A percentile compares a stretch with the other conserved stretches of the same genome.
Conservation (phyloP, 1,284 basidiomycete genomes). For the Amylostereum chailletii region DNA sequence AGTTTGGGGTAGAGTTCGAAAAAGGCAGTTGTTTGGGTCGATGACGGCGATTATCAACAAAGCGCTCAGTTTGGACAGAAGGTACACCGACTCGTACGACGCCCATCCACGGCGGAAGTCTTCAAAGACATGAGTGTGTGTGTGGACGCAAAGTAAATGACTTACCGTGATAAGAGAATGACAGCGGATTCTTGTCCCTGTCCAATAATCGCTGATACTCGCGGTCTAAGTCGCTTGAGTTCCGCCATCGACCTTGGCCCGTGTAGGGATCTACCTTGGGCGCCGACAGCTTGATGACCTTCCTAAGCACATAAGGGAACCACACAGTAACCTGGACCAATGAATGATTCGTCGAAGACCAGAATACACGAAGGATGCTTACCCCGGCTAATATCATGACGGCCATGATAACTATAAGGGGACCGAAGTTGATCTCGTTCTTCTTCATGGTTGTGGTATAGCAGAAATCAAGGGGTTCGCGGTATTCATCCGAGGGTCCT, state of each 20-base stretch:
- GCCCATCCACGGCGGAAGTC: slow-evolving; percentile 67
- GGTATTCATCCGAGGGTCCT: slow-evolving; percentile 47
- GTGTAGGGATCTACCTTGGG: slow-evolving; percentile 65
- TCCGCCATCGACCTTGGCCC: slow-evolving; percentile 59
- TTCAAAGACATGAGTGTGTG: background rate
- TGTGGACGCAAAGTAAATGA: slow-evolving; percentile 9
- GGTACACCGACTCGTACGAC: slow-evolving; percentile 52
- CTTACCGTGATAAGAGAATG: slow-evolving; percentile 64
- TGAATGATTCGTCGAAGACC: slow-evolving; percentile 4
- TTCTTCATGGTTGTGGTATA: slow-evolving; percentile 69
- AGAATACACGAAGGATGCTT: slow-evolving; percentile 29
- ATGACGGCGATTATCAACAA: slow-evolving; percentile 62
- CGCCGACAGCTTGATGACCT: slow-evolving; percentile 47
- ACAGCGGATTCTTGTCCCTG: slow-evolving; percentile 61
- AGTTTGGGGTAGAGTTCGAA: slow-evolving; percentile 43
- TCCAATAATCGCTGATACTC: slow-evolving; percentile 65
- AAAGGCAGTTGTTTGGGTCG: slow-evolving; percentile 66
- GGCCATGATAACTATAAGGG: slow-evolving; percentile 51
- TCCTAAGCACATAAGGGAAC: slow-evolving; percentile 60
- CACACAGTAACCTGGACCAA: slow-evolving; percentile 54
- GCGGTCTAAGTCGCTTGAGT: slow-evolving; percentile 50
- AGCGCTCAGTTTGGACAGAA: slow-evolving; percentile 63
- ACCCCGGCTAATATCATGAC: slow-evolving; percentile 31
- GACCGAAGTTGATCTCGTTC: slow-evolving; percentile 68
- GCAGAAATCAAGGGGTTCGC: slow-evolving; percentile 68